phyloP scores from a whole-genome alignment of 805 yeast species.

The Lachancea dasiensis region DNA sequence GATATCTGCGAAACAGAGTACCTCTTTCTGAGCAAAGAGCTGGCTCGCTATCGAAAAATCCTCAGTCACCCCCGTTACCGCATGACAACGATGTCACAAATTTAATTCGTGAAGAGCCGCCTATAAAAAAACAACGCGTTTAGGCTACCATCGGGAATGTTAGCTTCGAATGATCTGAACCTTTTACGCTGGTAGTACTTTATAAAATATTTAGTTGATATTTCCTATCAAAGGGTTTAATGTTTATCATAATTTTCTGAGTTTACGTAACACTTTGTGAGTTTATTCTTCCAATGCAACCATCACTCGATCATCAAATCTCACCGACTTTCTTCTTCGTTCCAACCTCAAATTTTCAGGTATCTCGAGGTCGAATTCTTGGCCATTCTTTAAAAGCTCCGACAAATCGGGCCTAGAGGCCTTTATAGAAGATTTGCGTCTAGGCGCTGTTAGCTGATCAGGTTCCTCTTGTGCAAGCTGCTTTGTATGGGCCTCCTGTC shows the following conservation, averaged over 20 bases:
- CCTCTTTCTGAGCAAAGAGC: constrained; percentile 32
- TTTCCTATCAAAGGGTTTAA: too few relatives aligned
- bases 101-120: constrained; percentile 16
- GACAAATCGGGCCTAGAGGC: constrained; percentile 37
- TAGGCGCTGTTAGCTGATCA: constrained; percentile 3
- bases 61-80: constrained; percentile 8
- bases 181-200: neutral
- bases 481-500: neutral
- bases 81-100: constrained; percentile 4
- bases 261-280: too few relatives aligned
- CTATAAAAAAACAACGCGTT: constrained; percentile 25
- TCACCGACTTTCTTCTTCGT: constrained; percentile 56
- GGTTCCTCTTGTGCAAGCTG: neutral
- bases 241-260: too few relatives aligned
- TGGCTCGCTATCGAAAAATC: constrained; percentile 5
- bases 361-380: constrained; percentile 44
- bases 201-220: neutral
- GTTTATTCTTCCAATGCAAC: constrained; percentile 41
- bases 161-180: neutral
- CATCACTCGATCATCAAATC: constrained; percentile 57
- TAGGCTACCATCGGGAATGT: constrained; percentile 10
- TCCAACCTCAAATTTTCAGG: constrained; percentile 34
- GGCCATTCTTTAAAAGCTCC: constrained; percentile 41
- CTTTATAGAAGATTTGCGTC: constrained; percentile 32
- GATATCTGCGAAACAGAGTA: constrained; percentile 52